These are phyloP conservation scores for Leishmania amazonensis DNA, from an alignment of 208 protist genomes.

Conservation along the genomic window DNA sequence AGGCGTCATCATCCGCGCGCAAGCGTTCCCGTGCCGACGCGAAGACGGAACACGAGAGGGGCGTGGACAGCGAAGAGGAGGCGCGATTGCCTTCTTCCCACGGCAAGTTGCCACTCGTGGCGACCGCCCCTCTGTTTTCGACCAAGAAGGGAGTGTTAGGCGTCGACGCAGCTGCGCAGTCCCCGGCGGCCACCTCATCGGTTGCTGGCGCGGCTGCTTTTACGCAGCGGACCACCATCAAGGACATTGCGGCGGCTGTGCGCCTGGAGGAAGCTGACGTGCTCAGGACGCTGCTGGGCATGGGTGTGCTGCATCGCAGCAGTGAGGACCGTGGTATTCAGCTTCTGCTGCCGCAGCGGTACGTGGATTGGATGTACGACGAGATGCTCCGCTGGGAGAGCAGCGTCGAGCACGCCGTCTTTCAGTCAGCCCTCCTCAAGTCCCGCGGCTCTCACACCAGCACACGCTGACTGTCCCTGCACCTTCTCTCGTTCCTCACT, in stretches of 20 bases:
- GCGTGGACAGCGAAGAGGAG: neutral
- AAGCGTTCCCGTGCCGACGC: slow-evolving; percentile 10
- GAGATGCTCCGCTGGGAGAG: slow-evolving; percentile 28
- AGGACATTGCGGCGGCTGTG: slow-evolving; percentile 60
- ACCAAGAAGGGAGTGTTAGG: neutral
- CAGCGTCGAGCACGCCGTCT: slow-evolving; percentile 38
- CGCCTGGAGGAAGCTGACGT: slow-evolving; percentile 83
- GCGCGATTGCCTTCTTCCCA: neutral
- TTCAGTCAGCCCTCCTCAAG: slow-evolving; percentile 45
- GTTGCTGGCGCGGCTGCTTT: neutral
- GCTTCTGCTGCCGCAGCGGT: slow-evolving; percentile 65
- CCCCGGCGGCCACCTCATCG: neutral
- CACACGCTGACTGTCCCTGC: neutral
- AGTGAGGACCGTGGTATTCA: slow-evolving; percentile 62
- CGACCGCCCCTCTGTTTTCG: neutral
- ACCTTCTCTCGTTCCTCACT: slow-evolving; percentile 6
- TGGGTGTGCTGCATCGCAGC: slow-evolving; percentile 82
- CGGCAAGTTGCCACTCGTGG: neutral
- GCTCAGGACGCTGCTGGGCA: slow-evolving; percentile 61
- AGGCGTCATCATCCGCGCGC: neutral
- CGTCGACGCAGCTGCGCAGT: slow-evolving; percentile 4
- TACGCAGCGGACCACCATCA: slow-evolving; percentile 29
- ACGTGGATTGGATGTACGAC: slow-evolving; percentile 46
- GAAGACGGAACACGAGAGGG: neutral
- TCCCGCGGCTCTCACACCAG: neutral